Evolutionary conservation across 768 basidiomycete genomes (phyloP).

Genomic region (Punctularia strigosozonata): DNA sequence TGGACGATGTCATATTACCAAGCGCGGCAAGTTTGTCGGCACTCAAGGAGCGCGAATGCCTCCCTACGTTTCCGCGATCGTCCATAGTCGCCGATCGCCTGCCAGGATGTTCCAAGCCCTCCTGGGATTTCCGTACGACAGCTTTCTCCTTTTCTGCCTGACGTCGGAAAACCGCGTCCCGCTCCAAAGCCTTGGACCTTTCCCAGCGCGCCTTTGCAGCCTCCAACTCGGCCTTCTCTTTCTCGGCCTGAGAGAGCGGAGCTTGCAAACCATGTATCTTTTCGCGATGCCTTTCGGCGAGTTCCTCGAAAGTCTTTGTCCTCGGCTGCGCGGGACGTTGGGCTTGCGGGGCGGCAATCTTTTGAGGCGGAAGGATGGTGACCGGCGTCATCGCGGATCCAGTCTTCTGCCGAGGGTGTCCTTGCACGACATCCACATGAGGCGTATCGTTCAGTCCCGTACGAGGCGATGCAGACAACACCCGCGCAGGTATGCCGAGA

Average conservation of each 20-base stretch:
- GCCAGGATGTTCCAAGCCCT: conserved; percentile 37
- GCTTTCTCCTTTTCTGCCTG: conserved; percentile 58
- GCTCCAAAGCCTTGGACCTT: conserved; percentile 59
- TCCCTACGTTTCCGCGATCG: no score
- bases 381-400: conserved; percentile 24
- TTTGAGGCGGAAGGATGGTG: conserved; percentile 34
- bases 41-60: conserved; percentile 45
- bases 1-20: conserved; percentile 31
- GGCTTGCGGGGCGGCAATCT: conserved; percentile 27
- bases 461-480: neutral
- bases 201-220: conserved; percentile 82
- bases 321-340: conserved; percentile 38
- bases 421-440: conserved; percentile 12
- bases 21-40: conserved; percentile 44
- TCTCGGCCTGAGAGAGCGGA: conserved; percentile 72
- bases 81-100: conserved; percentile 34
- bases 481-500: neutral
- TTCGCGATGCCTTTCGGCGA: conserved; percentile 76
- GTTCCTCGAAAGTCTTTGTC: conserved; percentile 75
- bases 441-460: neutral
- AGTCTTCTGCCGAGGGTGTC: conserved; percentile 10
- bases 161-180: conserved; percentile 56
- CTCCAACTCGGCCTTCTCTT: conserved; percentile 62
- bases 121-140: no score
- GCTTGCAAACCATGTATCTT: conserved; percentile 75